phyloP scores from a whole-genome alignment of 2,329 filamentous ascomycete species.

The Claviceps paspali region DNA sequence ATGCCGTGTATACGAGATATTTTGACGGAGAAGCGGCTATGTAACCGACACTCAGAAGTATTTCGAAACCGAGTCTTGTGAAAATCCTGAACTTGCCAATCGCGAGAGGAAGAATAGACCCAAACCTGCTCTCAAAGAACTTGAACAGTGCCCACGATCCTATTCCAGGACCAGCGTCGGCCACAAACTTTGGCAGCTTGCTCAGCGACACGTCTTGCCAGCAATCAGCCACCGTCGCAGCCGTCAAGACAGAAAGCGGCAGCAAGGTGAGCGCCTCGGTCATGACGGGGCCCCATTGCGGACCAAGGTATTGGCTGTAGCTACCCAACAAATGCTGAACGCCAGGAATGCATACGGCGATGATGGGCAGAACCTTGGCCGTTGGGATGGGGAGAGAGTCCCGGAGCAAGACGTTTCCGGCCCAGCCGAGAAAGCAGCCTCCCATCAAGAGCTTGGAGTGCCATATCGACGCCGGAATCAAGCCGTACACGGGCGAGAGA shows the following conservation, averaged over 20 bases:
- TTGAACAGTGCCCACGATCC: conserved; percentile 52
- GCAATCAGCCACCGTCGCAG: conserved; percentile 46
- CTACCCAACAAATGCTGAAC: conserved; percentile 58
- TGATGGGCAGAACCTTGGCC: conserved; percentile 46
- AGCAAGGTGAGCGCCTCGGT: conserved; percentile 62
- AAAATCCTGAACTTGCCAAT: conserved; percentile 49
- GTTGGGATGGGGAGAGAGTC: conserved; percentile 31
- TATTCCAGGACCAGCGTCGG: conserved; percentile 50
- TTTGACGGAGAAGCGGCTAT: conserved; percentile 53
- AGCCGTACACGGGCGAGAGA: conserved; percentile 78
- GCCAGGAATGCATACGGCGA: conserved; percentile 61
- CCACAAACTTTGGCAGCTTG: conserved; percentile 37
- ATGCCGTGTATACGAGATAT: conserved; percentile 49
- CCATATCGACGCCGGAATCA: conserved; percentile 58
- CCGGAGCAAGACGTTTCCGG: conserved; percentile 42
- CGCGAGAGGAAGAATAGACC: conserved; percentile 26
- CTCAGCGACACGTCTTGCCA: conserved; percentile 47
- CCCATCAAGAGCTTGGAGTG: conserved; percentile 53
- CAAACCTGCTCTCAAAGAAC: conserved; percentile 26
- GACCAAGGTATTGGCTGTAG: conserved; percentile 50
- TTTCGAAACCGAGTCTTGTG: conserved; percentile 57
- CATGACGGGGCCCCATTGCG: conserved; percentile 55
- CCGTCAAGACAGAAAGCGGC: conserved; percentile 49
- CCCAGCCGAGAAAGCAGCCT: conserved; percentile 57
- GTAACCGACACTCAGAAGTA: conserved; percentile 50